Conservation (phyloP, 768 basidiomycete species). For the Rhodotorula babjevae region DNA sequence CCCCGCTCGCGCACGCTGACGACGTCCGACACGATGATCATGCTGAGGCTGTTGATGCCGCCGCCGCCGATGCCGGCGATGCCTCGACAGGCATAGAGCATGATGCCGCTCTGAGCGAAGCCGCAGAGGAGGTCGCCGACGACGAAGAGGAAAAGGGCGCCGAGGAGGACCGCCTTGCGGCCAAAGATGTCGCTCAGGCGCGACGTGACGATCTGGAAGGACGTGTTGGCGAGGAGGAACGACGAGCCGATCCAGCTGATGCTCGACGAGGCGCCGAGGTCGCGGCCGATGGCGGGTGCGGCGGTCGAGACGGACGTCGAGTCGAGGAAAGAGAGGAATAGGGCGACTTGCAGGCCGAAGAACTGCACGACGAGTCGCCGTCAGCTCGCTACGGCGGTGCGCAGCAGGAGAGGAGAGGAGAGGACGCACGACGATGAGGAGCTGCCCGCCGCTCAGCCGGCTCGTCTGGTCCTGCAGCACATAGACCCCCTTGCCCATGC, state of each 20-base stretch:
- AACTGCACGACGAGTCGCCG: constrained; percentile 30
- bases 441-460: constrained; percentile 4
- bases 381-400: too few relatives aligned
- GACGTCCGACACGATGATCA: constrained; percentile 46
- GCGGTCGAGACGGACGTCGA: constrained; percentile 42
- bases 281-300: constrained; percentile 43
- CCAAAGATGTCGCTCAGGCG: constrained; percentile 42
- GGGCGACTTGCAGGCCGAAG: constrained; percentile 43
- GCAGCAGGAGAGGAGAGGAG: too few relatives aligned
- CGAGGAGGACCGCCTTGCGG: constrained; percentile 44
- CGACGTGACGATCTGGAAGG: constrained; percentile 43
- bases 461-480: constrained; percentile 7
- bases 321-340: constrained; percentile 45
- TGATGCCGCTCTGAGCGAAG: constrained; percentile 44
- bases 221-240: constrained; percentile 44
- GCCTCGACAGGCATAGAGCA: constrained; percentile 44
- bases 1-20: constrained; percentile 44
- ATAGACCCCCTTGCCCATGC: background rate
- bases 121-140: constrained; percentile 46
- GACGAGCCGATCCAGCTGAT: constrained; percentile 46
- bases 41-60: constrained; percentile 45
- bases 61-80: constrained; percentile 46
- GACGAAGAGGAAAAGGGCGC: constrained; percentile 43
- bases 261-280: constrained; percentile 39
- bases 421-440: constrained; percentile 30